Base-by-base conservation (phyloP, 805 yeast genomes). In the Hanseniaspora guilliermondii region DNA sequence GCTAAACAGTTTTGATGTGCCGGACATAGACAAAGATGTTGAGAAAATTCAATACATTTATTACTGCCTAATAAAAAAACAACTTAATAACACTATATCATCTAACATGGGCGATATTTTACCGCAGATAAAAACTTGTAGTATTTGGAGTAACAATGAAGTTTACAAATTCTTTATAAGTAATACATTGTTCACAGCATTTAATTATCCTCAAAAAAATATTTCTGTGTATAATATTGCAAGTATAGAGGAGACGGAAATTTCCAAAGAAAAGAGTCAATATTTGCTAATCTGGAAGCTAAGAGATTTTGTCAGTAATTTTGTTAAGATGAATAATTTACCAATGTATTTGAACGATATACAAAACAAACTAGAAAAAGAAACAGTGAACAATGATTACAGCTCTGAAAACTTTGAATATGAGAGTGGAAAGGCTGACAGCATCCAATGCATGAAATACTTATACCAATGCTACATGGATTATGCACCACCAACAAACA, bases 261-360 rank as follows among this genome's bases (percentile, higher is more conserved):
- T 5, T 1, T 42, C 35, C 35, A 61, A 61, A 56, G 57, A 63
- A 1, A 64, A 62, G 16, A 70, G 70, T 50, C 70, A 67, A 50
- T 72, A 69, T 54, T 71, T 72, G 53, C 56, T 72, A 44, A 71
- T 72, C 1, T 72, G 76, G 76, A 68, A 69, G 19, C 60, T 72
- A 2, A 74, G 72, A 57, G 74, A 71, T 19, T 67, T 68, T 22
- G 52, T 71, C 16, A 65, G 70, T 7, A 65, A 63, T 8, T 70
- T 67, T 57, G 64, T 67, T 36, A 61, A 56, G 11, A 52, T 70
- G 14, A 63, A 63, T 47, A 69, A 69, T 54, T 57, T 72, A 12
- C 68, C 71, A 0, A 56, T 60, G 16, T 14, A 27, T 17, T 16
- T 47, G 22, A 22, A 36, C n/a, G 38, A 56, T 47, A 8, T 32